Conservation (phyloP, 768 basidiomycete genomes). For the Sporobolomyces phaffii region DNA sequence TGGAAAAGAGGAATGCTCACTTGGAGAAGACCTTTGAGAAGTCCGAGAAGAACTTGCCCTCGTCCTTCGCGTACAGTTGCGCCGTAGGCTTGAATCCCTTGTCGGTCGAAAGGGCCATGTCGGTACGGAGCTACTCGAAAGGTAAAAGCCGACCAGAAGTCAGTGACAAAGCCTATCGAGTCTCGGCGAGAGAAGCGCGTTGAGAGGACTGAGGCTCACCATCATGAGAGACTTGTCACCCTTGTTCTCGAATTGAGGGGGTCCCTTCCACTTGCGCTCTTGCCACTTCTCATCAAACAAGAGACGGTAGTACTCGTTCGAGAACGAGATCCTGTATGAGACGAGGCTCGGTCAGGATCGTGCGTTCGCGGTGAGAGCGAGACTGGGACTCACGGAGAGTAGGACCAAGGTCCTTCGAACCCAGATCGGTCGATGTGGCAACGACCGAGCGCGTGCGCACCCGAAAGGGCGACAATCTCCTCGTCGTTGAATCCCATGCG, state of each 20-base stretch:
- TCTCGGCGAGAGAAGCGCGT: background rate
- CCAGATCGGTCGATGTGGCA: constrained; percentile 82
- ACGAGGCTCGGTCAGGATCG: background rate
- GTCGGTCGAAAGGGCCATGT: constrained; percentile 81
- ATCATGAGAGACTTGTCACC: constrained; percentile 84
- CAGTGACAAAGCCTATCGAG: constrained; percentile 13
- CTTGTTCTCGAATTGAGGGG: constrained; percentile 91
- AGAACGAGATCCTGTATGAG: constrained; percentile 17
- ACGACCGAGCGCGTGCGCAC: constrained; percentile 91
- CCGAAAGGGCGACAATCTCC: constrained; percentile 78
- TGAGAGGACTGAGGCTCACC: constrained; percentile 49
- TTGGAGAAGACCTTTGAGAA: constrained; percentile 50
- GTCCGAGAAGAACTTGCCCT: constrained; percentile 90
- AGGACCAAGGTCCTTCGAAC: constrained; percentile 75
- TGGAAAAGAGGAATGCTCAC: constrained; percentile 35
- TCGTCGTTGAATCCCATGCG: constrained; percentile 96
- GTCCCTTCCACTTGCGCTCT: constrained; percentile 71
- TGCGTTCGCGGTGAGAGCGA: background rate
- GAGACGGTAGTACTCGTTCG: constrained; percentile 48
- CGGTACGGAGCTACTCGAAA: constrained; percentile 57
- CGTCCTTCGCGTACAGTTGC: constrained; percentile 76
- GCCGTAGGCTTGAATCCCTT: constrained; percentile 86
- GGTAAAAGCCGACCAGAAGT: too few species aligned
- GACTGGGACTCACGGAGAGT: background rate
- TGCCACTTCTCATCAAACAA: constrained; percentile 70